Evolutionary conservation across 192 early-diverging fungal species (phyloP).

Genomic region (Coemansia sp.): DNA sequence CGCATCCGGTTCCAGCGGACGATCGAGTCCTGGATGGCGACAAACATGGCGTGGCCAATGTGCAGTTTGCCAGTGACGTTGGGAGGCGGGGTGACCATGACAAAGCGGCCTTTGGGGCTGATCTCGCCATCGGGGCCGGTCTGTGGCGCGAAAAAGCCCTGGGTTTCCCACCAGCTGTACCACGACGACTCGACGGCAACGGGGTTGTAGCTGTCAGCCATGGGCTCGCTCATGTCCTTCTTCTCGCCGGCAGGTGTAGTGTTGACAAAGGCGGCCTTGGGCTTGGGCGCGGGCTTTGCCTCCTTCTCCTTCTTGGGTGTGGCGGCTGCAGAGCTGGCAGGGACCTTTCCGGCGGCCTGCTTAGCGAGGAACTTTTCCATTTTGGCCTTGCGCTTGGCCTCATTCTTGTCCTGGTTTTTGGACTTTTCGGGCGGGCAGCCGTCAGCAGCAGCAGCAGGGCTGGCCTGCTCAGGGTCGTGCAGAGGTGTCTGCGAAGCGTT

Average conservation of each 20-base stretch:
- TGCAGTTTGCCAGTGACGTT: constrained; percentile 98
- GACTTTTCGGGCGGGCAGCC: constrained; percentile 46
- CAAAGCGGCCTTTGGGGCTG: constrained; percentile 77
- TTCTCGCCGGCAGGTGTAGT: constrained; percentile 85
- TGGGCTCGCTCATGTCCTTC: constrained; percentile 69
- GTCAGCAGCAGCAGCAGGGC: neutral
- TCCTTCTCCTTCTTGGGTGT: constrained; percentile 56
- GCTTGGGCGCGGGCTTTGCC: constrained; percentile 50
- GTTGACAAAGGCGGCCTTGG: constrained; percentile 66
- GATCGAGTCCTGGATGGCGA: constrained; percentile 92
- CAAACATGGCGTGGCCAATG: constrained; percentile 90
- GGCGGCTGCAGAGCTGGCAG: constrained; percentile 7
- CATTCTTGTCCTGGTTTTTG: constrained; percentile 88
- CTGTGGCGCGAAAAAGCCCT: constrained; percentile 86
- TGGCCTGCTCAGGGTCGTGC: neutral
- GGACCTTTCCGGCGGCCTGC: constrained; percentile 55
- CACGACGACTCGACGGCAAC: constrained; percentile 89
- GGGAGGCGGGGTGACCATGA: constrained; percentile 96
- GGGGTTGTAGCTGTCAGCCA: constrained; percentile 85
- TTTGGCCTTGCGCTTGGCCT: constrained; percentile 88
- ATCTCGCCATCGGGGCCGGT: constrained; percentile 54
- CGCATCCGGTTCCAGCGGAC: constrained; percentile 98
- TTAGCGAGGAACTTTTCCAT: constrained; percentile 91
- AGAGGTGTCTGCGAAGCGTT: neutral
- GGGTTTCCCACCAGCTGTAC: constrained; percentile 98